These are phyloP conservation scores for Candida coleopterorum DNA, from an alignment of 805 yeast genomes.

Conservation along the genomic window DNA sequence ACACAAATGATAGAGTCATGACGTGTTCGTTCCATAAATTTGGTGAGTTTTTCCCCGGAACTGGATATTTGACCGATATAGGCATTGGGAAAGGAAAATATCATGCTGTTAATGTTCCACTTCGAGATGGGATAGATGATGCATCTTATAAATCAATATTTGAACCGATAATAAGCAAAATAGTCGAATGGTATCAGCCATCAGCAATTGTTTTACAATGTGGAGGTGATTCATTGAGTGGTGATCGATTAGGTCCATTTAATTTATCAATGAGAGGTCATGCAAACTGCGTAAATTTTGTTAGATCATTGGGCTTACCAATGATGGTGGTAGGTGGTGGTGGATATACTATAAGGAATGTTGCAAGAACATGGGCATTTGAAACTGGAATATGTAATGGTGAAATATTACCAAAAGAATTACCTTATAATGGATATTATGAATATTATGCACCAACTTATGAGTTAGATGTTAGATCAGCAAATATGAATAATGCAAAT, in stretches of 20 bases:
- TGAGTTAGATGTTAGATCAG: slow-evolving; percentile 88
- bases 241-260: slow-evolving; percentile 94
- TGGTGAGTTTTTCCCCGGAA: slow-evolving; percentile 97
- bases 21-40: slow-evolving; percentile 94
- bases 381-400: slow-evolving; percentile 88
- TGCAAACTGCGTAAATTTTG: slow-evolving; percentile 90
- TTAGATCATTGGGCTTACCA: slow-evolving; percentile 81
- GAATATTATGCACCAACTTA: slow-evolving; percentile 98
- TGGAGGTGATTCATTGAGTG: slow-evolving; percentile 96
- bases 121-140: slow-evolving; percentile 96
- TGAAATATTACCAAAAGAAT: slow-evolving; percentile 63
- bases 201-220: slow-evolving; percentile 93
- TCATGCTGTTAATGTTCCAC: slow-evolving; percentile 85
- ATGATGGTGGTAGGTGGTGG: slow-evolving; percentile 97
- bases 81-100: slow-evolving; percentile 91
- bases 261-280: slow-evolving; percentile 91
- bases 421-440: slow-evolving; percentile 94
- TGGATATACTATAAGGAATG: slow-evolving; percentile 97
- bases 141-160: slow-evolving; percentile 78
- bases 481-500: slow-evolving; percentile 95
- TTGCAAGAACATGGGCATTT: slow-evolving; percentile 91
- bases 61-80: slow-evolving; percentile 86
- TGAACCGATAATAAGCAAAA: slow-evolving; percentile 78
- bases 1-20: slow-evolving; percentile 93
- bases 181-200: slow-evolving; percentile 87